Percentiles rank a stretch among this genome's conserved stretches.
Conservation (phyloP, 1,284 basidiomycete species). For the Papiliotrema laurentii region DNA sequence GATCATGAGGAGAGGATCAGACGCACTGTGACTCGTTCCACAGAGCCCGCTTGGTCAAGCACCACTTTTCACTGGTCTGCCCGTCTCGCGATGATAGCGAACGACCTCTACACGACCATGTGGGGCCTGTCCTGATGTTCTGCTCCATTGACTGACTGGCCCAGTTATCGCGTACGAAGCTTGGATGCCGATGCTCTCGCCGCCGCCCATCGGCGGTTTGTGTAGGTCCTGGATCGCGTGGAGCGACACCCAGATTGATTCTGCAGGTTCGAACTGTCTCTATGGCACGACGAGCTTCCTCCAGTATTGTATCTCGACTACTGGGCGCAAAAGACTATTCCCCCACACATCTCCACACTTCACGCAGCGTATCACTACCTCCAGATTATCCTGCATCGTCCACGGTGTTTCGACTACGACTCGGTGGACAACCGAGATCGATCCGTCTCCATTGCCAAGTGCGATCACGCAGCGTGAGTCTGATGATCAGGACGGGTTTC, state of each 20-base stretch:
- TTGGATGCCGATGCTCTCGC: too few relatives aligned
- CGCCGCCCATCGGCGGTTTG: too few relatives aligned
- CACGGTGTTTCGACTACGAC: not conserved
- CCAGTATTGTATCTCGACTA: not conserved
- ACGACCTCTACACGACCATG: not conserved
- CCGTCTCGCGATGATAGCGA: not conserved
- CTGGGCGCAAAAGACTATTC: not conserved
- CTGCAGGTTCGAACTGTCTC: not conserved
- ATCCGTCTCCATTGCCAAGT: not conserved
- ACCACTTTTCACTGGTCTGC: not conserved
- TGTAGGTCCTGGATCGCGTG: too few relatives aligned
- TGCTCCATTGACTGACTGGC: too few relatives aligned
- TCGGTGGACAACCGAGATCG: not conserved
- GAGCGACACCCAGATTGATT: too few relatives aligned
- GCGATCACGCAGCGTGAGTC: constrained; percentile 1
- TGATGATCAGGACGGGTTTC: constrained; percentile 29
- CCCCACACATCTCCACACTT: not conserved
- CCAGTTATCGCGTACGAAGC: too few relatives aligned
- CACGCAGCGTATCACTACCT: not conserved
- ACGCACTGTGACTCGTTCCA: not conserved
- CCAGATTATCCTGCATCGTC: not conserved
- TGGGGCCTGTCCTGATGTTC: too few relatives aligned
- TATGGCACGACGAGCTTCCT: not conserved
- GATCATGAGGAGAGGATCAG: not conserved
- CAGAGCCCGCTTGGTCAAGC: not conserved